Base-by-base conservation (phyloP, 1,284 basidiomycete genomes). In the Tilletia caries region DNA sequence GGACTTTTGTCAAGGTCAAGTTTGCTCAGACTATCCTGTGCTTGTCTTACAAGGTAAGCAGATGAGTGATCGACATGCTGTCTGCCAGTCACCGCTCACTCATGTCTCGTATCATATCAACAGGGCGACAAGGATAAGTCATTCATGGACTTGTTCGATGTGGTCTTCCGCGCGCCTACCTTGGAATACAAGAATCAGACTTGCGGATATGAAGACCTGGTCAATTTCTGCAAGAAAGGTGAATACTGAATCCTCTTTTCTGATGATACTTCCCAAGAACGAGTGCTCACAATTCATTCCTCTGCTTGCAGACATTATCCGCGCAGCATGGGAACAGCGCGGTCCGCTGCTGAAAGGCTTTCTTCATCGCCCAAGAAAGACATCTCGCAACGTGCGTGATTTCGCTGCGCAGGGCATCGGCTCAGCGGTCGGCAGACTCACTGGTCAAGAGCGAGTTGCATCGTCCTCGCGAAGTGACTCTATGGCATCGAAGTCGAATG, bases 181-280 rank as follows among this genome's bases (percentile, higher is more conserved):
- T 83, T 96, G 64, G 89, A 91, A 77, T 95, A 93, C 83, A 88
- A 89, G 73, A 93, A 95, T 82, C 90, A 92, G 83, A 93, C 92
- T 0, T 93, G 89, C 88, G 92, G 91, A 1, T 79, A 79, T 68
- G 72, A 77, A 15, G 79, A 83, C 58, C 67, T 83, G 32, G 77
- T 76, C 6, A 79, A 81, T 29, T 70, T 69, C 64, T 74, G 81
- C 71, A 81, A 81, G 70, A 76, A 74, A 64, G 52, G 52, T 54
- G 10, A 29, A 23, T 54, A 18, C 37, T 37, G 15, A 33, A 41
- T 44, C 20, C 12, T 43, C 32, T 27, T n/a, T 29, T 43, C 60
- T 68, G 20, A 44, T 23, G 18, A 29, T 27, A n/a, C n/a, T n/a
- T 41, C 6, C 23, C 3, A 8, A 37, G 12, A 3, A 3, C 33